Evolutionary conservation across 768 basidiomycete genomes (phyloP).

Genomic region (Saitozyma sp.): DNA sequence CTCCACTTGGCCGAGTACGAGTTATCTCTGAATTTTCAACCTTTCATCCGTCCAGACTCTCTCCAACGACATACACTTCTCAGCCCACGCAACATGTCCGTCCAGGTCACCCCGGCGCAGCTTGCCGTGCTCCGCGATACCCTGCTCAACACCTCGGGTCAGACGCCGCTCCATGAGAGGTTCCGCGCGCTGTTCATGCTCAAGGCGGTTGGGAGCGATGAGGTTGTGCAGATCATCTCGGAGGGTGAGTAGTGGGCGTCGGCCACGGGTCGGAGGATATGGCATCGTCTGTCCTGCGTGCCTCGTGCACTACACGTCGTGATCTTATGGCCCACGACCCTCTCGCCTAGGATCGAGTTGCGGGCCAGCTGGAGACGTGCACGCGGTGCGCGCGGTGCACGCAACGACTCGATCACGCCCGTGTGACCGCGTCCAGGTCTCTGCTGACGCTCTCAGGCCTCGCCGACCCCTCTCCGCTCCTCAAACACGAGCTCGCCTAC

Average conservation of each 20-base stretch:
- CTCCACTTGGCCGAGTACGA: too few species aligned
- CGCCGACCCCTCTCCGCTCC: constrained; percentile 76
- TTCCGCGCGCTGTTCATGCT: constrained; percentile 91
- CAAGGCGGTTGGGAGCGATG: constrained; percentile 71
- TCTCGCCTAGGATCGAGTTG: too few species aligned
- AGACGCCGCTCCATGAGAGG: constrained; percentile 75
- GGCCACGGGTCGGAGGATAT: background rate
- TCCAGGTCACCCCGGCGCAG: constrained; percentile 56
- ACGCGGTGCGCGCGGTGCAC: too few species aligned
- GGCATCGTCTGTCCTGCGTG: background rate
- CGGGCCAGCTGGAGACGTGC: too few species aligned
- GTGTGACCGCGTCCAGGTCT: too few species aligned
- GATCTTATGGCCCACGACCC: too few species aligned
- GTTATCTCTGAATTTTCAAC: too few species aligned
- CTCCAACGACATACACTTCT: too few species aligned
- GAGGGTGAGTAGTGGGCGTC: constrained; percentile 60
- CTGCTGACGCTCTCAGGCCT: constrained; percentile 63
- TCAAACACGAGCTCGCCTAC: constrained; percentile 97
- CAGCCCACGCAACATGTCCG: constrained; percentile 24
- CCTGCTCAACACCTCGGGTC: constrained; percentile 73
- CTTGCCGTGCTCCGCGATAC: constrained; percentile 69
- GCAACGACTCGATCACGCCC: too few species aligned
- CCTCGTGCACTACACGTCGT: too few species aligned
- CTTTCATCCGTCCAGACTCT: too few species aligned
- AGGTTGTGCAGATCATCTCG: constrained; percentile 77